These are phyloP conservation scores for Protomyces lactucae-debilis DNA, from an alignment of 1,139 yeast species.

Conservation along the genomic window DNA sequence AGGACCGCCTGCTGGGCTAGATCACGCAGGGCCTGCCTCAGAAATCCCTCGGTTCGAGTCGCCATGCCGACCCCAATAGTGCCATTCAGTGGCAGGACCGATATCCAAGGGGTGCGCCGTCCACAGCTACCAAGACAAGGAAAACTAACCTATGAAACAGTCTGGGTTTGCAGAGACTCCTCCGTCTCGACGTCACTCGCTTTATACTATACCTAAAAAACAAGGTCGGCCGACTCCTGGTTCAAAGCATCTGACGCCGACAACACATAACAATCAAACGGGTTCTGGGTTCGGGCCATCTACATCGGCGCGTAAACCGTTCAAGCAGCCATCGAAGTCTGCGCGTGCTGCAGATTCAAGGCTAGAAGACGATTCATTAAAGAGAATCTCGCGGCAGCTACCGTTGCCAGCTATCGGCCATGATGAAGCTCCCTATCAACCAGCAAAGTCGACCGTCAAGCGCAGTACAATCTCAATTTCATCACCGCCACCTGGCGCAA, in stretches of 20 bases:
- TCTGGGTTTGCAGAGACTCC: no score
- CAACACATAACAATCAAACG: slow-evolving; percentile 5
- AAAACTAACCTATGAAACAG: not conserved
- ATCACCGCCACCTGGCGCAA: not conserved
- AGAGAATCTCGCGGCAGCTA: not conserved
- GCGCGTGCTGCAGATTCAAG: not conserved
- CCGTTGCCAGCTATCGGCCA: not conserved
- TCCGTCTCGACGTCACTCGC: no score
- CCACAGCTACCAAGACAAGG: slow-evolving; percentile 1
- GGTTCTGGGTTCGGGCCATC: not conserved
- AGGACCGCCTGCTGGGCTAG: no score
- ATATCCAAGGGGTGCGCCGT: not conserved
- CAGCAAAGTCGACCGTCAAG: not conserved
- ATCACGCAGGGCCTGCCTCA: no score
- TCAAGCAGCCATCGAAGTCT: not conserved
- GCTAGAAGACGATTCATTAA: not conserved
- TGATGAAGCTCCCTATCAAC: not conserved
- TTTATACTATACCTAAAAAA: no score
- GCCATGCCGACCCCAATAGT: not conserved
- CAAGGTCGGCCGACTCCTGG: not conserved
- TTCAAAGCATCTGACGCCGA: not conserved
- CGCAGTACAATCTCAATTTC: not conserved
- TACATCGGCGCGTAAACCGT: not conserved
- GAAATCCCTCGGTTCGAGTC: not conserved
- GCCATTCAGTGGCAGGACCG: not conserved